Conservation (phyloP, 2,329 filamentous ascomycete genomes). For the Cordyceps cateniannulata region DNA sequence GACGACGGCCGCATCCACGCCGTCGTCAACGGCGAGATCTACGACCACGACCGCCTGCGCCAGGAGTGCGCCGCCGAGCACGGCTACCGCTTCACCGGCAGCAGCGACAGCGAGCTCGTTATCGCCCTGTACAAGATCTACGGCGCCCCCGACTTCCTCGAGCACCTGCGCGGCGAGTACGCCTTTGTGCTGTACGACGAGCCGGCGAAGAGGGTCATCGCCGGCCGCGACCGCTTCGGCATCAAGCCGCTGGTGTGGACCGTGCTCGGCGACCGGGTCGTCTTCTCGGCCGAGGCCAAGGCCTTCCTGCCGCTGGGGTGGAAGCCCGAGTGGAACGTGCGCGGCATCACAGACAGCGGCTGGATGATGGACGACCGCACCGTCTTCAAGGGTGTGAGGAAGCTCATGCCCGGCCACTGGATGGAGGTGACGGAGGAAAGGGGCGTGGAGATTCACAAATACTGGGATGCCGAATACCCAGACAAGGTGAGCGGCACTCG, state of each 20-base stretch:
- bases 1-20: constrained; percentile 38
- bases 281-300: constrained; percentile 48
- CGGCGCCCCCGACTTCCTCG: not conserved
- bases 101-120: constrained; percentile 46
- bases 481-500: constrained; percentile 36
- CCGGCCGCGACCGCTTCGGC: constrained; percentile 47
- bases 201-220: constrained; percentile 29
- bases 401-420: constrained; percentile 39
- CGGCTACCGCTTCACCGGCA: constrained; percentile 38
- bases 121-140: constrained; percentile 32
- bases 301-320: constrained; percentile 44
- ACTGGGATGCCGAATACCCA: constrained; percentile 47
- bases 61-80: constrained; percentile 24
- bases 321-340: constrained; percentile 47
- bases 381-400: constrained; percentile 41
- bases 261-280: constrained; percentile 29
- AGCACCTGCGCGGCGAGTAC: constrained; percentile 7
- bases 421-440: constrained; percentile 30
- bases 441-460: constrained; percentile 33
- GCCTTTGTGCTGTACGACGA: constrained; percentile 33
- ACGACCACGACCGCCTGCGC: constrained; percentile 43
- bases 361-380: constrained; percentile 40
- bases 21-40: constrained; percentile 56
- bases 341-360: constrained; percentile 34
- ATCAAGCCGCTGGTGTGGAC: constrained; percentile 53